These are phyloP conservation scores for Didymella exigua DNA, from an alignment of 2,329 filamentous ascomycete genomes.

Conservation along the genomic window DNA sequence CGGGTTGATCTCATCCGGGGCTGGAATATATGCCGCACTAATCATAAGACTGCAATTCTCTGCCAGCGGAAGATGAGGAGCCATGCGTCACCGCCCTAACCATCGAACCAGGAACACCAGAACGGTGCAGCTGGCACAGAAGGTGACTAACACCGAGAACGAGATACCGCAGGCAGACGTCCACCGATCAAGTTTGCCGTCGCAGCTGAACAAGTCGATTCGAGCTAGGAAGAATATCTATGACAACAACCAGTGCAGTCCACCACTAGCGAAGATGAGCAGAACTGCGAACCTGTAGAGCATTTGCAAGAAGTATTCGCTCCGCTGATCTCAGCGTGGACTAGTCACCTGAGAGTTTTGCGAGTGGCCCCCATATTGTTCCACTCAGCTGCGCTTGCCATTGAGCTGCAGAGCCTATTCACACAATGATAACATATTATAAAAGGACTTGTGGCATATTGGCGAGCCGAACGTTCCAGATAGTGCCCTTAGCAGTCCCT, in stretches of 20 bases:
- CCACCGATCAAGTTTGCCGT: not conserved
- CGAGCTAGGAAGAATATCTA: conserved; percentile 49
- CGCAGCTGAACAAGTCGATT: not conserved
- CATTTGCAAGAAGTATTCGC: conserved; percentile 50
- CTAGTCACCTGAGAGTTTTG: conserved; percentile 48
- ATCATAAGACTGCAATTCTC: conserved; percentile 60
- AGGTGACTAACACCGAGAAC: not conserved
- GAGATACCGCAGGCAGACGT: not conserved
- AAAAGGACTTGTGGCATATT: conserved; percentile 57
- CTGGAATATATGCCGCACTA: conserved; percentile 33
- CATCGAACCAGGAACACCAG: conserved; percentile 65
- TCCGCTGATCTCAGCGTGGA: conserved; percentile 42
- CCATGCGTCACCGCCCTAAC: not conserved
- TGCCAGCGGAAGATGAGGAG: conserved; percentile 66
- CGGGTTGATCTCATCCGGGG: conserved; percentile 16
- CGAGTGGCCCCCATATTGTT: conserved; percentile 40
- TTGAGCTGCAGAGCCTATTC: conserved; percentile 55
- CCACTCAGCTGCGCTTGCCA: conserved; percentile 57
- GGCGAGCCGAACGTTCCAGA: conserved; percentile 44
- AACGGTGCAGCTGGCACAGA: conserved; percentile 73
- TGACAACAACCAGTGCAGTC: conserved; percentile 54
- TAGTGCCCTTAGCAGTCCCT: not conserved
- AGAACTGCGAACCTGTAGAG: conserved; percentile 49
- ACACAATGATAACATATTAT: conserved; percentile 54
- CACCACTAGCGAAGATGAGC: conserved; percentile 35